A percentile compares a stretch with the other conserved stretches of the same genome.
Conservation (phyloP, 768 basidiomycete species). For the Leccinum truebloodii region DNA sequence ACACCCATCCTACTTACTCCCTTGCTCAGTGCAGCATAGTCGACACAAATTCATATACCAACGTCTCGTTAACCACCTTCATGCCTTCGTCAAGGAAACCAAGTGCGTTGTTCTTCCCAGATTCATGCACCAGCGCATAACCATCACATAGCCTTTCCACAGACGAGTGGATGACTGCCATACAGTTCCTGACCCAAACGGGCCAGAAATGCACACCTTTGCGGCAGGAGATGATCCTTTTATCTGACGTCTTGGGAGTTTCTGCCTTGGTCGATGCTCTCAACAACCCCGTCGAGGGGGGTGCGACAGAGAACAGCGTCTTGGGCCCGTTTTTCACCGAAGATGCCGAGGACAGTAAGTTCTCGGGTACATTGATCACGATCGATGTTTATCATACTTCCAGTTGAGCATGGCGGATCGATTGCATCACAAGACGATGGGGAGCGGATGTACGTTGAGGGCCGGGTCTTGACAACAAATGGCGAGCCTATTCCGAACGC, state of each 20-base stretch:
- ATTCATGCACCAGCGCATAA: background rate
- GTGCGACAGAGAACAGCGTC: constrained; percentile 73
- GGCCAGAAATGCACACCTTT: constrained; percentile 74
- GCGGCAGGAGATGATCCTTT: constrained; percentile 78
- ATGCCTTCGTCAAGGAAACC: constrained; percentile 73
- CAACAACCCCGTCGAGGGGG: constrained; percentile 64
- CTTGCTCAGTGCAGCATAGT: constrained; percentile 20
- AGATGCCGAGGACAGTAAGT: constrained; percentile 70
- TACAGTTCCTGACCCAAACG: constrained; percentile 73
- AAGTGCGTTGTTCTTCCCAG: constrained; percentile 36
- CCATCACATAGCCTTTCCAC: constrained; percentile 55
- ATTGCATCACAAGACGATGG: constrained; percentile 90
- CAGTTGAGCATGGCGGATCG: constrained; percentile 60
- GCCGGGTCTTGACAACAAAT: constrained; percentile 55
- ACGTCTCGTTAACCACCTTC: constrained; percentile 64
- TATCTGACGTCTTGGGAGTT: constrained; percentile 81
- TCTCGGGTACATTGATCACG: background rate
- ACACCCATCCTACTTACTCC: background rate
- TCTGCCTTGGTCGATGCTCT: constrained; percentile 75
- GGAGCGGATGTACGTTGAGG: constrained; percentile 80
- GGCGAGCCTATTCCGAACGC: constrained; percentile 68
- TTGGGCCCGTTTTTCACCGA: constrained; percentile 84
- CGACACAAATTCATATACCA: constrained; percentile 50
- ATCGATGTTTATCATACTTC: background rate
- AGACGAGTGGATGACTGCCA: constrained; percentile 83